These are phyloP conservation scores for Neonothopanus nambi DNA, from an alignment of 1,284 basidiomycete species.

Conservation along the genomic window DNA sequence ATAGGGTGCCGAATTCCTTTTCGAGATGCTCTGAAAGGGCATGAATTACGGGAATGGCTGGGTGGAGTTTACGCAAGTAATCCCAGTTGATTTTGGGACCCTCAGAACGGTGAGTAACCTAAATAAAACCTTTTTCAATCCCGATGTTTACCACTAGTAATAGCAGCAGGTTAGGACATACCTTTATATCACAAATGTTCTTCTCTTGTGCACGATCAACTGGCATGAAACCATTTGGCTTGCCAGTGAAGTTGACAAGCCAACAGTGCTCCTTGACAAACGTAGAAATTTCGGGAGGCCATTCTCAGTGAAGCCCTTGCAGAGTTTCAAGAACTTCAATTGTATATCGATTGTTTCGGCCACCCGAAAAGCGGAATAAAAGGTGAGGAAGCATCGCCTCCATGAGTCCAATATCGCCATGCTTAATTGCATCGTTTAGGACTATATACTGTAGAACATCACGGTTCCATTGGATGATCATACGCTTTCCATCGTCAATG, in stretches of 20 bases:
- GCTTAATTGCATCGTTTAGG: conserved; percentile 31
- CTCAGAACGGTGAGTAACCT: not conserved
- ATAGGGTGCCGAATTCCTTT: conserved; percentile 10
- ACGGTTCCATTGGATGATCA: conserved; percentile 31
- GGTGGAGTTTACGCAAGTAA: not conserved
- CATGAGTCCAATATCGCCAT: conserved; percentile 38
- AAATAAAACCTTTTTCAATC: not conserved
- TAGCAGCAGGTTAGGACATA: not conserved
- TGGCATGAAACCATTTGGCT: conserved; percentile 18
- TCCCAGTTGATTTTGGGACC: conserved; percentile 9
- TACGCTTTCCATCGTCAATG: conserved; percentile 24
- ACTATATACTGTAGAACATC: conserved; percentile 37
- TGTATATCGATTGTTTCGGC: conserved; percentile 28
- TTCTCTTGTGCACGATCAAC: conserved; percentile 26
- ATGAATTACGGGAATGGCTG: not conserved
- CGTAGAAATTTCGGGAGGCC: conserved; percentile 25
- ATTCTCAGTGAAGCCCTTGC: conserved; percentile 29
- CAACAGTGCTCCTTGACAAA: conserved; percentile 28
- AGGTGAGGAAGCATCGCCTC: conserved; percentile 32
- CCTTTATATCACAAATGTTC: conserved; percentile 27
- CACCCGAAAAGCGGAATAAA: conserved; percentile 30
- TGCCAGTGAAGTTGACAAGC: conserved; percentile 28
- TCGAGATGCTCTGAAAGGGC: conserved; percentile 15
- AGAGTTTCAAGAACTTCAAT: conserved; percentile 30
- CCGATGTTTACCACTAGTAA: not conserved